Conservation (phyloP, 139 green algal genomes). For the Eudorina sp. region DNA sequence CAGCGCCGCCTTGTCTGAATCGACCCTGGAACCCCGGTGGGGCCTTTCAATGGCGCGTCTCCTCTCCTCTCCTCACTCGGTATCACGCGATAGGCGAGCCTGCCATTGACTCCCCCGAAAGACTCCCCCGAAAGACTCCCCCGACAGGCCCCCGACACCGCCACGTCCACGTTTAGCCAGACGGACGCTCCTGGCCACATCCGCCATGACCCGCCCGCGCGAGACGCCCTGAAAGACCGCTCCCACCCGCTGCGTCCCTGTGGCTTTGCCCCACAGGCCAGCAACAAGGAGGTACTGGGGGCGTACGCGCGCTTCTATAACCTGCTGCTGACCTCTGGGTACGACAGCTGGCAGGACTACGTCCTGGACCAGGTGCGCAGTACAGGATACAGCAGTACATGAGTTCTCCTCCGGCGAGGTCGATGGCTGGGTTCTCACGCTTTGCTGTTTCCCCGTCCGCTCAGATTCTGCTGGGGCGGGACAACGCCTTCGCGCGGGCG, state of each 20-base stretch:
- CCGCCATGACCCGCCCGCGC: too few species aligned
- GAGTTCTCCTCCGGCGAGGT: too few species aligned
- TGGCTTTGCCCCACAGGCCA: conserved; percentile 30
- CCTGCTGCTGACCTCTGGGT: conserved; percentile 61
- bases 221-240: background rate
- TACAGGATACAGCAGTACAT: too few species aligned
- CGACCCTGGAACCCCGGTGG: too few species aligned
- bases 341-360: conserved; percentile 70
- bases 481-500: conserved; percentile 71
- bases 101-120: too few species aligned
- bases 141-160: background rate
- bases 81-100: too few species aligned
- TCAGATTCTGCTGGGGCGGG: conserved; percentile 61
- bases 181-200: too few species aligned
- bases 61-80: too few species aligned
- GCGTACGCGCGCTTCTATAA: conserved; percentile 66
- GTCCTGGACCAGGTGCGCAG: conserved; percentile 67
- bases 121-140: too few species aligned
- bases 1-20: too few species aligned
- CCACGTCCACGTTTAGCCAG: too few species aligned
- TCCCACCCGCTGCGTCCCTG: background rate
- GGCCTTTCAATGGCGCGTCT: too few species aligned
- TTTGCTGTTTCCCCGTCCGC: background rate
- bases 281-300: conserved; percentile 64
- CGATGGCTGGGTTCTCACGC: background rate